Evolutionary conservation across 2,329 filamentous ascomycete genomes (phyloP).

Genomic region (Phyllosticta capitalensis): DNA sequence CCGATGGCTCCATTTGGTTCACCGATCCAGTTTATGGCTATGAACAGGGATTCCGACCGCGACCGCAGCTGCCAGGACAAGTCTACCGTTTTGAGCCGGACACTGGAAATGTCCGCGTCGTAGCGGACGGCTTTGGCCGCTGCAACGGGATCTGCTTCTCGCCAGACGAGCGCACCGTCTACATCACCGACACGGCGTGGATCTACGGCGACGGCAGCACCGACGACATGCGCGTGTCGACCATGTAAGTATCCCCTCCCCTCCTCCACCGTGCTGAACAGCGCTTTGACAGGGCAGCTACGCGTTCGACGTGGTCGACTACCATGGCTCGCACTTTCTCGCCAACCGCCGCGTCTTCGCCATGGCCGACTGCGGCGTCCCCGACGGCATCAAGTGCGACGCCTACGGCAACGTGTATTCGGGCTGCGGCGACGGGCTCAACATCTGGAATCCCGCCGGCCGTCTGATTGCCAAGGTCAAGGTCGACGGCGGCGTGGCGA

Average conservation of each 20-base stretch:
- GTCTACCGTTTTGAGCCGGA: slow-evolving; percentile 31
- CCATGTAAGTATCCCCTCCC: background rate
- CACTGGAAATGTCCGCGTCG: slow-evolving; percentile 25
- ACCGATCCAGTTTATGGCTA: slow-evolving; percentile 31
- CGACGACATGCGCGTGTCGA: slow-evolving; percentile 12
- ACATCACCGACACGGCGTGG: slow-evolving; percentile 31
- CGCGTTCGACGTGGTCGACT: slow-evolving; percentile 33
- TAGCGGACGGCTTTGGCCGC: slow-evolving; percentile 30
- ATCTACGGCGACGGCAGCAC: slow-evolving; percentile 7
- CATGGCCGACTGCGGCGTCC: slow-evolving; percentile 38
- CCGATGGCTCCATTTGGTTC: slow-evolving; percentile 37
- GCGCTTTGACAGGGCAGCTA: slow-evolving; percentile 23
- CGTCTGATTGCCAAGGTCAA: slow-evolving; percentile 31
- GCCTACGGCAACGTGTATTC: slow-evolving; percentile 46
- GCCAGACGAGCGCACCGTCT: slow-evolving; percentile 30
- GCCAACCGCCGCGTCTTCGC: slow-evolving; percentile 45
- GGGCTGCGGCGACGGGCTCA: slow-evolving; percentile 41
- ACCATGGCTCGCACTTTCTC: slow-evolving; percentile 20
- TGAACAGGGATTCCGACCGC: slow-evolving; percentile 18
- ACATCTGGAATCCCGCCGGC: slow-evolving; percentile 39
- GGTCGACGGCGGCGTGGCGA: slow-evolving; percentile 31
- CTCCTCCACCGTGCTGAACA: background rate
- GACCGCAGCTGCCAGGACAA: slow-evolving; percentile 18
- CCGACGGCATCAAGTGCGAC: slow-evolving; percentile 43
- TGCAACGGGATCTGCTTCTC: slow-evolving; percentile 37